Evolutionary conservation across 2,329 filamentous ascomycete genomes (phyloP).

Genomic region (Fusarium odoratissimum): DNA sequence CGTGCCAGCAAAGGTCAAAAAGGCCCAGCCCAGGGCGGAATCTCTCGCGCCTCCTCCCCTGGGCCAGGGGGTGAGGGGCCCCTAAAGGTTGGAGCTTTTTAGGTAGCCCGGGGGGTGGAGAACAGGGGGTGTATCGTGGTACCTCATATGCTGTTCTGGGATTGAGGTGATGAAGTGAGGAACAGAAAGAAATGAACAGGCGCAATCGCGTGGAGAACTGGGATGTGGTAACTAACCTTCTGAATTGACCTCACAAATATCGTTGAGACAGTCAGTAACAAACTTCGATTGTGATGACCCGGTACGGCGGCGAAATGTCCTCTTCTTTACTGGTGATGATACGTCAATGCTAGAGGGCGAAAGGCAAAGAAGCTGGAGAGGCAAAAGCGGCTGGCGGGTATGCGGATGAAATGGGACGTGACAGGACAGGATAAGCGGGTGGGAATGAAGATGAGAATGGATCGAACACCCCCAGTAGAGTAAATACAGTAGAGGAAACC

Average conservation of each 20-base stretch:
- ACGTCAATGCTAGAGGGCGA: slow-evolving; percentile 9
- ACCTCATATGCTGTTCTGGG: background rate
- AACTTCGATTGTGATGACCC: background rate
- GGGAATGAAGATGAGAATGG: slow-evolving; percentile 8
- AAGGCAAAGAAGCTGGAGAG: background rate
- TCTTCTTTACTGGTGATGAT: slow-evolving; percentile 12
- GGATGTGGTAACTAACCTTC: background rate
- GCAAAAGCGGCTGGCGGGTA: slow-evolving; percentile 6
- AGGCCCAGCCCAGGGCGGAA: slow-evolving; percentile 47
- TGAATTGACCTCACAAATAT: background rate
- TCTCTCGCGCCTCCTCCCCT: slow-evolving; percentile 48
- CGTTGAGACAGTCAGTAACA: background rate
- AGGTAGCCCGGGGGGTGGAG: slow-evolving; percentile 30
- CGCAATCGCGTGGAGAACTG: background rate
- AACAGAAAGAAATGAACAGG: background rate
- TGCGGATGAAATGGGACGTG: slow-evolving; percentile 15
- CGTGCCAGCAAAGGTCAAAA: slow-evolving; percentile 47
- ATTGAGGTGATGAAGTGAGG: slow-evolving; percentile 13
- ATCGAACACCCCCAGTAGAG: slow-evolving; percentile 16
- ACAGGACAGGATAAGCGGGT: background rate
- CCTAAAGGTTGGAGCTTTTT: slow-evolving; percentile 21
- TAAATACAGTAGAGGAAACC: slow-evolving; percentile 12
- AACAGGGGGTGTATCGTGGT: slow-evolving; percentile 29
- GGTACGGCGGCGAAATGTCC: background rate
- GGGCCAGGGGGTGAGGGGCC: slow-evolving; percentile 43